Conservation (phyloP, 225 moss, liverwort and hornwort species). For the Marchantia paleacea region DNA sequence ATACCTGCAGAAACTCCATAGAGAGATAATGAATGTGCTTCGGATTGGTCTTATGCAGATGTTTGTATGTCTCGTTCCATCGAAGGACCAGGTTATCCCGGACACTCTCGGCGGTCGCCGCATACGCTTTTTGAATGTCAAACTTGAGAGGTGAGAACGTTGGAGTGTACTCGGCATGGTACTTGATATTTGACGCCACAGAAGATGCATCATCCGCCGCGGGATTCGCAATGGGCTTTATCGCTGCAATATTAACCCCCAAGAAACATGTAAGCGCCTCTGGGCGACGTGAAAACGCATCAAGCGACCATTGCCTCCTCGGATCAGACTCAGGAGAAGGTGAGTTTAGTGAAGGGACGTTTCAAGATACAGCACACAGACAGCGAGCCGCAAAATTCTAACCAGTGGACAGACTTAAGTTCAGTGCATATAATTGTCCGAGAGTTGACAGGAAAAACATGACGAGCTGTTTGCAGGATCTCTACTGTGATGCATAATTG, state of each 20-base stretch:
- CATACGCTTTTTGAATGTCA: constrained; percentile 76
- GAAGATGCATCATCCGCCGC: constrained; percentile 54
- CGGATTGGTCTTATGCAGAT: constrained; percentile 63
- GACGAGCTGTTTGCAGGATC: too few relatives aligned
- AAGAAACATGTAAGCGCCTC: not conserved
- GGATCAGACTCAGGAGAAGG: too few relatives aligned
- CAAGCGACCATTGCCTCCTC: too few relatives aligned
- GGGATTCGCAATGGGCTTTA: constrained; percentile 53
- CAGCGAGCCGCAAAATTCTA: too few relatives aligned
- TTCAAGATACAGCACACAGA: too few relatives aligned
- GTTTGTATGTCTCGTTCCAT: constrained; percentile 85
- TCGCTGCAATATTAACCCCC: constrained; percentile 23
- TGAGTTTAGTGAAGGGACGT: too few relatives aligned
- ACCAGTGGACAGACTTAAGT: too few relatives aligned
- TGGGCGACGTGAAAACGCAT: not conserved
- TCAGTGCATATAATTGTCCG: too few relatives aligned
- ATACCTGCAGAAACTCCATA: constrained; percentile 95
- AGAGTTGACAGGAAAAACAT: too few relatives aligned
- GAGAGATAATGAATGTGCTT: constrained; percentile 92
- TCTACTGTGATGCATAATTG: too few relatives aligned
- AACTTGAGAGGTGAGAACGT: constrained; percentile 62
- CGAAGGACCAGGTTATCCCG: constrained; percentile 65
- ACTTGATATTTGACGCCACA: constrained; percentile 67
- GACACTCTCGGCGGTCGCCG: constrained; percentile 78
- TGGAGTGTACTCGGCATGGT: constrained; percentile 74